Base-by-base conservation (phyloP, 106 monocot species). In the Agapanthus africanus region DNA sequence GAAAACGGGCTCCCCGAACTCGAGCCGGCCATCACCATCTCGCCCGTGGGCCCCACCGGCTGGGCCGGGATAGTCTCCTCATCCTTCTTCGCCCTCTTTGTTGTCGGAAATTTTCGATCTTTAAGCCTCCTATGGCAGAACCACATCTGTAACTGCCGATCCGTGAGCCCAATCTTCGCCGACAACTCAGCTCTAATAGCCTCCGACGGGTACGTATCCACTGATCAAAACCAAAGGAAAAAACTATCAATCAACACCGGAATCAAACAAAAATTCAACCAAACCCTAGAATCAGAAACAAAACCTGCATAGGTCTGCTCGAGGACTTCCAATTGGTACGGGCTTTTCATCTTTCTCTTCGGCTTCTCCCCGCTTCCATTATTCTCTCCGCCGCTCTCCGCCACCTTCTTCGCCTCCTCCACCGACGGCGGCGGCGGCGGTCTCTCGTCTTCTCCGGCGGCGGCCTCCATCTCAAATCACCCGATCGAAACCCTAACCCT, bases 81-180 rank as follows among this genome's bases (percentile, higher is more conserved):
- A 51, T 85, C 78, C 73, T 71, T 69, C 56, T 69, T 75, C 19
- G 40, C 66, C 78, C 70, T 72, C 80, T 72, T 77, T n/a, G 71
- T 16, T 14, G 82, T 69, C 13, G 69, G 54, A 66, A 56, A 37
- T 73, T 97, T 97, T 61, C 91, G 71, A 65, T 97, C 92, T 68
- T 97, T 97, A 32, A 92, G 82, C 69, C 97, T 77, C 51, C 97
- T 77, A 59, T 99, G 97, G 40, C 97, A 99, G 73, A 99, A 99
- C 97, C 97, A 99, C 97, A 99, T 99, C 88, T 99, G 91, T 15
- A 99, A 82, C 76, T 99, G 91, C 71, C 97, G 79, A 73, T 99
- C 97, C 1, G 82, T 70, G 7, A 99, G 81, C 27, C 87, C 92
- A 23, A 84, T 79, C 85, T 90, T 99, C 50, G 52, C 76, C 8